These are phyloP conservation scores for Heterobasidion irregulare DNA, from an alignment of 1,284 basidiomycete genomes.

Conservation along the genomic window DNA sequence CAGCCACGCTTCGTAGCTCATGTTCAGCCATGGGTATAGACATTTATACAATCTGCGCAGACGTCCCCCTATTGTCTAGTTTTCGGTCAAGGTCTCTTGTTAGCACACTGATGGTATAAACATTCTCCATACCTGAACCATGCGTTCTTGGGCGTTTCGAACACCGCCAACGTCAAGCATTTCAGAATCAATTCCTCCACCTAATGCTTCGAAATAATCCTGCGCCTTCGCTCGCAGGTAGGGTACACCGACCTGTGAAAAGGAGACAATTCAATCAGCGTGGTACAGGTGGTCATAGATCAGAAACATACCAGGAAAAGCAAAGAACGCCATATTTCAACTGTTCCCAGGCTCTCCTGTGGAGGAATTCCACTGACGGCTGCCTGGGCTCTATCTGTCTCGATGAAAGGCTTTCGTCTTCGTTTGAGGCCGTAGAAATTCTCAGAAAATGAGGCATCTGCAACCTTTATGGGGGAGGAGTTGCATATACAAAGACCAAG, in stretches of 20 bases:
- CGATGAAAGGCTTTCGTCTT: conserved; percentile 61
- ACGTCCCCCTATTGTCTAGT: conserved; percentile 35
- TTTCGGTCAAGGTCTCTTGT: conserved; percentile 4
- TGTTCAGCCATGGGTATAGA: conserved; percentile 79
- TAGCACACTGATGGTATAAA: not conserved
- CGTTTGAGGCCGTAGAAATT: conserved; percentile 90
- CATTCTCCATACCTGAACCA: conserved; percentile 38
- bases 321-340: conserved; percentile 69
- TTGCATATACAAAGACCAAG: not conserved
- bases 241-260: conserved; percentile 74
- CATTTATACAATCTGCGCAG: conserved; percentile 56
- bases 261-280: not conserved
- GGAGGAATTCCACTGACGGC: conserved; percentile 59
- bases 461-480: not conserved
- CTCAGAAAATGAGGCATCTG: conserved; percentile 86
- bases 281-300: not conserved
- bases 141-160: conserved; percentile 34
- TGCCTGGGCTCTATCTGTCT: conserved; percentile 52
- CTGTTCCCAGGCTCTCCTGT: conserved; percentile 53
- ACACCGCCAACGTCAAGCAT: conserved; percentile 48
- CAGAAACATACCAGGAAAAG: conserved; percentile 56
- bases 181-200: conserved; percentile 69
- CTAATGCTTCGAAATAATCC: conserved; percentile 86
- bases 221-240: conserved; percentile 86
- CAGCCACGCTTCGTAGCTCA: conserved; percentile 73